A percentile compares a stretch with the other conserved stretches of the same genome.
Conservation (phyloP, 345 rosid species). For the Gossypioides kirkii region DNA sequence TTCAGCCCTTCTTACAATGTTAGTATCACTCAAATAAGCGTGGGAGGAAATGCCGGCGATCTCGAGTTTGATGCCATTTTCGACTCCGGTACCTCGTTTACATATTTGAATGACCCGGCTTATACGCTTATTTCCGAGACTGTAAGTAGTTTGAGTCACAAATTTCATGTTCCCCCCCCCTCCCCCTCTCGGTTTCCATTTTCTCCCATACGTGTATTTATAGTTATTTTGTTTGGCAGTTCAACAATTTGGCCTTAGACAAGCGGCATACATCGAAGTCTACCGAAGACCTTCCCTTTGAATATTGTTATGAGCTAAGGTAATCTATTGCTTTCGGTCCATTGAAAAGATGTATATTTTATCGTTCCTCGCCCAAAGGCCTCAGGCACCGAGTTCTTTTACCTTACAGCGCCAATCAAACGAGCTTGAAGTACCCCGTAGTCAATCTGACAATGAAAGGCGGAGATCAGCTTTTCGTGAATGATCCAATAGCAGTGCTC, state of each 20-base stretch:
- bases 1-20: constrained; percentile 82
- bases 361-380: background rate
- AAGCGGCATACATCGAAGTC: constrained; percentile 32
- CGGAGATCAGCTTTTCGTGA: constrained; percentile 45
- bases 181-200: constrained; percentile 1
- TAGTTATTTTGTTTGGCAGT: constrained; percentile 41
- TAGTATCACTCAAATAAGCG: constrained; percentile 50
- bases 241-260: constrained; percentile 47
- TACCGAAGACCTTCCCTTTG: constrained; percentile 50
- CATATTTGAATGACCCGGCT: constrained; percentile 75
- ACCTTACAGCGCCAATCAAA: constrained; percentile 35
- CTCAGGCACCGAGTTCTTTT: background rate
- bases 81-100: constrained; percentile 91
- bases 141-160: constrained; percentile 42
- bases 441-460: constrained; percentile 79
- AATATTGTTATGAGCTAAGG: constrained; percentile 77
- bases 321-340: constrained; percentile 15
- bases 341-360: background rate
- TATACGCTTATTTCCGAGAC: constrained; percentile 53
- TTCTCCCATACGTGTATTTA: background rate
- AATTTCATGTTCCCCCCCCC: constrained; percentile 3
- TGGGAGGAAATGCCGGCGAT: constrained; percentile 51
- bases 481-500: constrained; percentile 42
- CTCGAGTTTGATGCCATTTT: constrained; percentile 34
- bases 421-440: constrained; percentile 32